A percentile compares a stretch with the other conserved stretches of the same genome.
phyloP scores from a whole-genome alignment of 2,329 filamentous ascomycete genomes.

The Hypomyces perniciosus region DNA sequence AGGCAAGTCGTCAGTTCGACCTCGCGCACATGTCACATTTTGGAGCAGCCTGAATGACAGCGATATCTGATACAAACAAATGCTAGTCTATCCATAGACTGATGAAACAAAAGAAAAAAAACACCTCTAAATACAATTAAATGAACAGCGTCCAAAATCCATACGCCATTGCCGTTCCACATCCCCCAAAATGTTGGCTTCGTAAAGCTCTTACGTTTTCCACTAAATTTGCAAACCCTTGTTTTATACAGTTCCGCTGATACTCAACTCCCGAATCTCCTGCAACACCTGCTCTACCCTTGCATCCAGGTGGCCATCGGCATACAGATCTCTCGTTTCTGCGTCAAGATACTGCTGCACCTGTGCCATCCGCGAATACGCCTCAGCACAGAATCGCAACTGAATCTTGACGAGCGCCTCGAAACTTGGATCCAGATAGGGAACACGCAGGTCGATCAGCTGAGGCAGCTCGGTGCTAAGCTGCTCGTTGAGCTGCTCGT shows the following conservation, averaged over 20 bases:
- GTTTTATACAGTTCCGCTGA: slow-evolving; percentile 61
- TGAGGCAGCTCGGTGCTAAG: slow-evolving; percentile 88
- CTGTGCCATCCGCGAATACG: slow-evolving; percentile 96
- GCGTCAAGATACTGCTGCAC: slow-evolving; percentile 97
- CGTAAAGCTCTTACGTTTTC: neutral
- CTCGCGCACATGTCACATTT: neutral
- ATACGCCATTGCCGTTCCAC: slow-evolving; percentile 22
- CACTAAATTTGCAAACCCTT: neutral
- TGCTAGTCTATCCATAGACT: slow-evolving; percentile 22
- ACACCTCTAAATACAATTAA: slow-evolving; percentile 21
- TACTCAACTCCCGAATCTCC: slow-evolving; percentile 94
- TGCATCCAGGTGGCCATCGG: slow-evolving; percentile 83
- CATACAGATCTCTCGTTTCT: slow-evolving; percentile 93
- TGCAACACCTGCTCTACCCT: slow-evolving; percentile 93
- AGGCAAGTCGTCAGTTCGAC: neutral
- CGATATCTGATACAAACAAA: slow-evolving; percentile 1
- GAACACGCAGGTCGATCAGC: slow-evolving; percentile 91
- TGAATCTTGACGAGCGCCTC: slow-evolving; percentile 99
- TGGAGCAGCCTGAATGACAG: neutral
- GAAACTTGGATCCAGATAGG: slow-evolving; percentile 94
- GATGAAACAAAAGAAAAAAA: slow-evolving; percentile 17
- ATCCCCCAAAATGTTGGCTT: slow-evolving; percentile 5
- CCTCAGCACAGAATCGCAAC: slow-evolving; percentile 93
- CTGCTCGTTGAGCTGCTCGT: slow-evolving; percentile 97
- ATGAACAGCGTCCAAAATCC: slow-evolving; percentile 16